Evolutionary conservation across 1,284 basidiomycete species (phyloP).

Genomic region (Cryptococcus sp.): DNA sequence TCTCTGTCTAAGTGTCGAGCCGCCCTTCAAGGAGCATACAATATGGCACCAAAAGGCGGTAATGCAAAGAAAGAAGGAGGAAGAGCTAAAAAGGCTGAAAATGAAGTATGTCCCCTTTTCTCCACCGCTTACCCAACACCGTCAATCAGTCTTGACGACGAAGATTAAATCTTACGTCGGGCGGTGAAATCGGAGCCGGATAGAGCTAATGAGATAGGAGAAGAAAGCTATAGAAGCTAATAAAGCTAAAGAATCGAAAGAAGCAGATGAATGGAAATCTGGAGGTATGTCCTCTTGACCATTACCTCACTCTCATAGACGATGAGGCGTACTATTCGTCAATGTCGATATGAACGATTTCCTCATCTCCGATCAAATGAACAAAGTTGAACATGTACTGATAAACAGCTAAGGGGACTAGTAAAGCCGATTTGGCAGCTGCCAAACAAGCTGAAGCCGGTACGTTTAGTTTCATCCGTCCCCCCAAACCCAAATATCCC

Average conservation of each 20-base stretch:
- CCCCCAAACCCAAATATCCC: no score
- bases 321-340: no score
- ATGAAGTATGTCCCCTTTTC: slow-evolving; percentile 59
- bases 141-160: no score
- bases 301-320: no score
- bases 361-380: no score
- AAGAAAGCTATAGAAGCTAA: slow-evolving; percentile 25
- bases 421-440: slow-evolving; percentile 63
- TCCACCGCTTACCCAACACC: no score
- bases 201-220: slow-evolving; percentile 14
- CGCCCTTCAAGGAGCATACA: no score
- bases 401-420: slow-evolving; percentile 42
- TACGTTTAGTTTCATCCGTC: no score
- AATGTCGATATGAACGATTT: not conserved
- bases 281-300: slow-evolving; percentile 55
- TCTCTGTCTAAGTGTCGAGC: no score
- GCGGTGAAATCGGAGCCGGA: no score
- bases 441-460: slow-evolving; percentile 33
- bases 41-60: slow-evolving; percentile 51
- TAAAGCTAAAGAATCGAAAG: slow-evolving; percentile 53
- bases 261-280: slow-evolving; percentile 72
- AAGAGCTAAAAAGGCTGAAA: slow-evolving; percentile 86
- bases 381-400: not conserved
- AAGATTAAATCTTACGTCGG: no score
- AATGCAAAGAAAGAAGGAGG: slow-evolving; percentile 88